These are phyloP conservation scores for Trematosphaeria pertusa DNA, from an alignment of 2,329 filamentous ascomycete species.

Conservation along the genomic window DNA sequence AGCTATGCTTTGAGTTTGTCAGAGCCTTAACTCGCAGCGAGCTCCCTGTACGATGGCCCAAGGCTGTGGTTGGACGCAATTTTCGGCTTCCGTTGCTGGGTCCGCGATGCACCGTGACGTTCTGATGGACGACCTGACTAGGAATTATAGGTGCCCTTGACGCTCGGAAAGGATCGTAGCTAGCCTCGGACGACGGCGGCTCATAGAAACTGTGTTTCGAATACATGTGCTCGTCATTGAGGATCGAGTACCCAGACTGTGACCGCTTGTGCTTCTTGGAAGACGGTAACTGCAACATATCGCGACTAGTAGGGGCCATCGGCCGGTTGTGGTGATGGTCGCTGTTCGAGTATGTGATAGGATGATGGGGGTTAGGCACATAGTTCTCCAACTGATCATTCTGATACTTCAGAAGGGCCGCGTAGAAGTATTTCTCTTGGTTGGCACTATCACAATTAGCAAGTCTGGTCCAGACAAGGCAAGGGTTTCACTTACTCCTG, in stretches of 20 bases:
- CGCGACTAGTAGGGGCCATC: constrained; percentile 26
- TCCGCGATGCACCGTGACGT: constrained; percentile 71
- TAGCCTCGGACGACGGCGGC: constrained; percentile 60
- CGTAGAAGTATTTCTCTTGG: constrained; percentile 94
- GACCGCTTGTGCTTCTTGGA: constrained; percentile 50
- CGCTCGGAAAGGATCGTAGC: constrained; percentile 85
- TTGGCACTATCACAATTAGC: constrained; percentile 67
- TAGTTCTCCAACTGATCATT: constrained; percentile 89
- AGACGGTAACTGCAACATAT: constrained; percentile 45
- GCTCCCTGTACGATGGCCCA: constrained; percentile 50
- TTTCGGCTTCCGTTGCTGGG: constrained; percentile 43
- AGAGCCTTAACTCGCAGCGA: constrained; percentile 52
- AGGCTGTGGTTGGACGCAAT: constrained; percentile 42
- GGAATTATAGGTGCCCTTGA: constrained; percentile 62
- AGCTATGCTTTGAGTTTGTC: constrained; percentile 40
- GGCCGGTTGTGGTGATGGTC: constrained; percentile 72
- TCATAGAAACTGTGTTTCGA: constrained; percentile 59
- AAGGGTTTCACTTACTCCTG: constrained; percentile 45
- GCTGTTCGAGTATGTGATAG: constrained; percentile 80
- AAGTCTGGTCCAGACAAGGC: neutral
- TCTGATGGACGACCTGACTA: constrained; percentile 66
- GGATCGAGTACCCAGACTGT: constrained; percentile 63
- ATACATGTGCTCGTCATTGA: constrained; percentile 61
- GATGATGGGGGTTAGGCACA: constrained; percentile 66
- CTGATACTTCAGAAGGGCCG: constrained; percentile 79